These are phyloP conservation scores for Thelonectria olida DNA, from an alignment of 2,329 filamentous ascomycete species.

Conservation along the genomic window DNA sequence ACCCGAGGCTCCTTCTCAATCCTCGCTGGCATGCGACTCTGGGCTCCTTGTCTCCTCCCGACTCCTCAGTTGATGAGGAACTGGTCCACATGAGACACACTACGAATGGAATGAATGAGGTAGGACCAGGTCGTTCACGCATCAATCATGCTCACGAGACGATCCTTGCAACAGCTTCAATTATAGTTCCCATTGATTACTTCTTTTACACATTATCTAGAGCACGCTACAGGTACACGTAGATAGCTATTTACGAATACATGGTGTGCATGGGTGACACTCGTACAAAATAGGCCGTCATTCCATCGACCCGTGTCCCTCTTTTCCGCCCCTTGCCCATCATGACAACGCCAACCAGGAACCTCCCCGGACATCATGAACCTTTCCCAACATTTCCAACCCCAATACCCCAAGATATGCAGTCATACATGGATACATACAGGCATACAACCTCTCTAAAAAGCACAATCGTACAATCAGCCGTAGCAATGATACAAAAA, in stretches of 20 bases:
- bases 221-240: too few species aligned
- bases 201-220: conserved; percentile 4
- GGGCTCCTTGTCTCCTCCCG: too few species aligned
- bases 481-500: conserved; percentile 5
- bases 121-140: too few species aligned
- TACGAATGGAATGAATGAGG: too few species aligned
- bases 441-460: not conserved
- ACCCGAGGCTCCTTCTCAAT: not conserved
- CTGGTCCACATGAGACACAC: too few species aligned
- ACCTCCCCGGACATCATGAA: not conserved
- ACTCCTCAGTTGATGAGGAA: too few species aligned
- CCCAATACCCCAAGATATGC: not conserved
- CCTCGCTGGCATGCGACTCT: too few species aligned
- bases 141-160: not conserved
- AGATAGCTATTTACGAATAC: too few species aligned
- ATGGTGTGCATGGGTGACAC: not conserved
- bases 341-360: conserved; percentile 4
- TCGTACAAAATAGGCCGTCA: not conserved
- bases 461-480: not conserved
- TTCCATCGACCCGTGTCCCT: not conserved
- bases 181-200: not conserved
- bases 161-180: not conserved
- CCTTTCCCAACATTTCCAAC: not conserved
- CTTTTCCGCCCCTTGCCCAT: not conserved
- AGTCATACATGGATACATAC: conserved; percentile 2